Percentiles rank a stretch among this genome's conserved stretches.
phyloP scores from a whole-genome alignment of 139 green algal species.

The Tetradesmus obliquus region DNA sequence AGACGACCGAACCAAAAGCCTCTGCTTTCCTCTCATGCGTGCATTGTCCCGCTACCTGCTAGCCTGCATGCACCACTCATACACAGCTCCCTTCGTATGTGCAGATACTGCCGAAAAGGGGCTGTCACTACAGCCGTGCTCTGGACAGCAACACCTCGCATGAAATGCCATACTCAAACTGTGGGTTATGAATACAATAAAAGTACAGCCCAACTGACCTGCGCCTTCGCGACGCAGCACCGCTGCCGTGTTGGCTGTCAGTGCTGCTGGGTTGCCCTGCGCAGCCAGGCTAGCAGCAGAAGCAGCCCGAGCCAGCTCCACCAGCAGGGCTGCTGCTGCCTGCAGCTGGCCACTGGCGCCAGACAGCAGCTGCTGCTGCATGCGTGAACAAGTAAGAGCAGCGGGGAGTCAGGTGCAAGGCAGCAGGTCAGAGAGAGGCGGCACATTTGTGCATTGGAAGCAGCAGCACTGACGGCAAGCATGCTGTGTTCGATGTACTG shows the following conservation, averaged over 20 bases:
- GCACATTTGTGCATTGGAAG: not conserved
- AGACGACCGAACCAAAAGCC: no score
- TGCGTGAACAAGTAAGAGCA: not conserved
- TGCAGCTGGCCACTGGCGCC: slow-evolving; percentile 40
- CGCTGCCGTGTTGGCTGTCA: slow-evolving; percentile 49
- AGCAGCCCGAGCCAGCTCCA: slow-evolving; percentile 53
- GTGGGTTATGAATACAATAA: no score
- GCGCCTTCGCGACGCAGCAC: not conserved
- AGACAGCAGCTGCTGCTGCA: slow-evolving; percentile 46
- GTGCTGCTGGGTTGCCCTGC: slow-evolving; percentile 35
- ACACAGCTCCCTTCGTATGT: no score
- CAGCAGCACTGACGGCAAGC: not conserved
- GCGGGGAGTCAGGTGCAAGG: not conserved
- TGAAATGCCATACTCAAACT: no score
- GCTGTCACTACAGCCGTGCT: no score
- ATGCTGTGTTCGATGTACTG: not conserved
- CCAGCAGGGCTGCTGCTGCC: slow-evolving; percentile 53
- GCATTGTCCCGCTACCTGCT: no score
- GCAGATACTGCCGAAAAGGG: no score
- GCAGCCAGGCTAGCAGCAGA: slow-evolving; percentile 37
- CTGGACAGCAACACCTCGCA: no score
- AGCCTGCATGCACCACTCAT: no score
- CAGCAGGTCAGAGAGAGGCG: not conserved
- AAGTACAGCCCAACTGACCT: not conserved
- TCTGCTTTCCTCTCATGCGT: no score